phyloP scores from a whole-genome alignment of 768 basidiomycete species.

The Rhodocollybia butyracea region DNA sequence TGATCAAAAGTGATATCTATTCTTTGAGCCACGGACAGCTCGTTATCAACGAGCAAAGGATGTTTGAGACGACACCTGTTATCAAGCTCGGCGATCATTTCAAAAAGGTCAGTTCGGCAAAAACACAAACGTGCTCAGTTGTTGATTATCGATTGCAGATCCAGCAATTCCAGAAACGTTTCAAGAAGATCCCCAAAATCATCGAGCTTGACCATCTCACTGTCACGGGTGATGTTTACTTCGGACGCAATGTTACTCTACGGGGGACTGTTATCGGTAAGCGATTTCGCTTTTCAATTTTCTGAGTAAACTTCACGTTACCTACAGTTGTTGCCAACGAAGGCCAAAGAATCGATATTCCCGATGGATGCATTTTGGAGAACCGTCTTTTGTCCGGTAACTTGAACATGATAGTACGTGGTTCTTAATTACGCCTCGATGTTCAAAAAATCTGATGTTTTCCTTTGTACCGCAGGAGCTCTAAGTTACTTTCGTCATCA shows the following conservation, averaged over 20 bases:
- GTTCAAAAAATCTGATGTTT: not conserved
- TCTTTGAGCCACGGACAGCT: conserved; percentile 85
- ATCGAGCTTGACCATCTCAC: conserved; percentile 93
- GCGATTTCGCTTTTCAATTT: not conserved
- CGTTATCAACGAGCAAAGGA: conserved; percentile 75
- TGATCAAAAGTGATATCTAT: conserved; percentile 92
- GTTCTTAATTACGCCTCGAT: not conserved
- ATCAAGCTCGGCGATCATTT: conserved; percentile 97
- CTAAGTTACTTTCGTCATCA: not conserved
- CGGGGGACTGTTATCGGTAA: conserved; percentile 84
- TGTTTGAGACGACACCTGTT: conserved; percentile 89
- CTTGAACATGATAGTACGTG: conserved; percentile 71
- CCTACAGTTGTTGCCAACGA: conserved; percentile 66
- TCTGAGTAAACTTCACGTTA: not conserved
- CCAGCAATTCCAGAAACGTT: conserved; percentile 88
- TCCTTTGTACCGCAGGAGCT: not conserved
- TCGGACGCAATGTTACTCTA: conserved; percentile 82
- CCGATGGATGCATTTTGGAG: conserved; percentile 70
- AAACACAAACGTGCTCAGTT: not conserved
- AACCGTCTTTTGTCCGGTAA: conserved; percentile 80
- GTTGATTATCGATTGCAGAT: conserved; percentile 39
- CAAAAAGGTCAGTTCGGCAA: conserved; percentile 67
- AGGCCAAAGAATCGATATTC: conserved; percentile 70
- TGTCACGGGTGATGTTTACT: conserved; percentile 87
- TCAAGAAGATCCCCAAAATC: conserved; percentile 91